phyloP scores from a whole-genome alignment of 768 basidiomycete genomes.

The Hygrocybe punicea region DNA sequence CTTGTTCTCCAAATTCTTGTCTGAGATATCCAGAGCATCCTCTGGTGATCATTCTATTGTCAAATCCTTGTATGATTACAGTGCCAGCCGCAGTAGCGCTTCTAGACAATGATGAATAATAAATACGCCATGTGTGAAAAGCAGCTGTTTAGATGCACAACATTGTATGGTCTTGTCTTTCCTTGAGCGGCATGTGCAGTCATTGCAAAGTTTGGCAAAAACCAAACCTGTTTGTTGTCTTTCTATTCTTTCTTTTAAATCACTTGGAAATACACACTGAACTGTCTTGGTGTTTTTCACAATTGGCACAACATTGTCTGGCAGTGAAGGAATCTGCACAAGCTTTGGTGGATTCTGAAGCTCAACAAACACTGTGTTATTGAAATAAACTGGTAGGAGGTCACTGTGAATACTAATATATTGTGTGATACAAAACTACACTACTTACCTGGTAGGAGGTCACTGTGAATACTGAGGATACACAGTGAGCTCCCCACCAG shows the following conservation, averaged over 20 bases:
- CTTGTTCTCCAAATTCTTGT: conserved; percentile 9
- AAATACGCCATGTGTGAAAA: too few relatives aligned
- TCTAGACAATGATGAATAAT: too few relatives aligned
- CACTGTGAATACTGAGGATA: too few relatives aligned
- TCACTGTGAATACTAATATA: too few relatives aligned
- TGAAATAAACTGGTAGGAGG: too few relatives aligned
- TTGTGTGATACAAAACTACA: too few relatives aligned
- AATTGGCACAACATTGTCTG: conserved; percentile 16
- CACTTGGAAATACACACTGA: conserved; percentile 15
- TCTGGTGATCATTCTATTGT: conserved; percentile 19
- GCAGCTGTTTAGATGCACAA: conserved; percentile 26
- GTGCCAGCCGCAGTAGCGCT: conserved; percentile 17
- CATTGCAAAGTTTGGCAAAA: conserved; percentile 26
- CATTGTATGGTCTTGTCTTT: conserved; percentile 25
- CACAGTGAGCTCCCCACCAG: too few relatives aligned
- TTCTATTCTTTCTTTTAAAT: conserved; percentile 4
- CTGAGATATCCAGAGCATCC: conserved; percentile 22
- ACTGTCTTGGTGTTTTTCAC: background rate
- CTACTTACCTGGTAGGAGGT: too few relatives aligned
- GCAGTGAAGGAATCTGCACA: conserved; percentile 7
- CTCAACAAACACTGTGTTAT: conserved; percentile 10
- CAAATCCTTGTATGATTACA: conserved; percentile 28
- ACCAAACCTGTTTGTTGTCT: conserved; percentile 24
- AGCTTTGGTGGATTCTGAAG: conserved; percentile 8
- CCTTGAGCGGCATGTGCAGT: conserved; percentile 30